Percentiles rank a stretch among this genome's conserved stretches.
phyloP scores from a whole-genome alignment of 148 eudicot species.

The Rhododendron henanense region DNA sequence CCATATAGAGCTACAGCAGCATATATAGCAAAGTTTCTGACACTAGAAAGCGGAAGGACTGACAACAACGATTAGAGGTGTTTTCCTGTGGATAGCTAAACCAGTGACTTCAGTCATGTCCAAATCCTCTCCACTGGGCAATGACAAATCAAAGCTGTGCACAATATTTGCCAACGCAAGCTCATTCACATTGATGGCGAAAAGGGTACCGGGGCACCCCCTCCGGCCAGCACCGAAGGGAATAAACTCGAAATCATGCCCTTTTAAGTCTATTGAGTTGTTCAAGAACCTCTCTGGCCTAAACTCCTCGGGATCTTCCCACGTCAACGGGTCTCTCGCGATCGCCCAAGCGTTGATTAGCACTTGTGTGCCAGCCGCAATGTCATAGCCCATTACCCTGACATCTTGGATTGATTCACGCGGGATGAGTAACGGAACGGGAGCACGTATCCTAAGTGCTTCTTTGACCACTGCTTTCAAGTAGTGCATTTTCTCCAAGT shows the following conservation, averaged over 20 bases:
- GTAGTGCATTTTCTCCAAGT: constrained; percentile 24
- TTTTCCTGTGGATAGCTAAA: background rate
- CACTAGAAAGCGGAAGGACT: background rate
- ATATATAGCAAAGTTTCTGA: background rate
- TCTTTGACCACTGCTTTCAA: constrained; percentile 46
- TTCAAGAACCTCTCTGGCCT: constrained; percentile 41
- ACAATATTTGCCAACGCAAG: background rate
- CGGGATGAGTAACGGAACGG: constrained; percentile 26
- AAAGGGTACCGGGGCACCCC: background rate
- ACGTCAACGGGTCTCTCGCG: constrained; percentile 22
- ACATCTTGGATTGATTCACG: constrained; percentile 19
- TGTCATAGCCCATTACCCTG: constrained; percentile 32
- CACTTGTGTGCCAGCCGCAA: constrained; percentile 20
- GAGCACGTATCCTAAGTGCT: constrained; percentile 27
- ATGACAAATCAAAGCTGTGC: background rate
- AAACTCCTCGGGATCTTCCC: constrained; percentile 36
- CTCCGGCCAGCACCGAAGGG: constrained; percentile 24
- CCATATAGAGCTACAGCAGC: background rate
- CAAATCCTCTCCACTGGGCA: background rate
- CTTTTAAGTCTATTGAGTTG: constrained; percentile 21
- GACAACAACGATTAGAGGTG: background rate
- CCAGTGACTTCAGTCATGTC: background rate
- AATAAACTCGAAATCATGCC: constrained; percentile 29
- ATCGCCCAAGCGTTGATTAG: constrained; percentile 36
- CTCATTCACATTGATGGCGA: background rate